Base-by-base conservation (phyloP, 228 moss, liverwort and hornwort genomes). In the Sphagnum magellanicum region DNA sequence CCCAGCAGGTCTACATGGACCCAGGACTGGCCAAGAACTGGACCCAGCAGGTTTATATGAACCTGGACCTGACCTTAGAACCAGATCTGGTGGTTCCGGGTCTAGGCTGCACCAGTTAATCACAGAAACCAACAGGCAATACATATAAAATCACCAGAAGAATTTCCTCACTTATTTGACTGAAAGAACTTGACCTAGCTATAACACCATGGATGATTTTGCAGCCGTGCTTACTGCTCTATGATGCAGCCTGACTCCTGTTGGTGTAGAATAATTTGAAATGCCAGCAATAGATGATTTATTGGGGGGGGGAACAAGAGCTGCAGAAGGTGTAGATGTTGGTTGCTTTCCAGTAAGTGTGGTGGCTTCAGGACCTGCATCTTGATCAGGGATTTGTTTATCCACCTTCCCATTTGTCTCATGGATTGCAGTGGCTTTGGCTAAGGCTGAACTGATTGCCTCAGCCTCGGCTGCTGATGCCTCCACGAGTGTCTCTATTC, bases 401-500 rank as follows among this genome's bases (percentile, higher is more conserved):
- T 81, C 78, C 14, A 71, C 49, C 50, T 80, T 74, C 61, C 80
- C 87, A 68, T 81, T 81, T 67, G 71, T 76, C 63, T 79, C 74
- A 69, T 80, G 83, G 17, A 81, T 83, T n/a, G 87, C 87, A 76
- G 84, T 83, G 61, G 83, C 83, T 59, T 81, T 84, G 64, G 87
- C 87, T 51, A 87, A 74, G 66, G 87, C 87, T 65, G 81, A 83
- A 75, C 84, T 87, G 60, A 87, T 87, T 60, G 87, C 87, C 71
- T 87, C 81, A 14, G 87, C 87, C 79, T 87, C 87, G 52, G 87
- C 87, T 74, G 84, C 72, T 53, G 87, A 87, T 66, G 87, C 87
- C 79, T 87, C 87, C 66, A 87, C 83, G 50, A 87, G 87, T 8
- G 84, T 81, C 71, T 87, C 87, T 8, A 87, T 81, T 63, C 87